These are phyloP conservation scores for Neonectria faginata DNA, from an alignment of 2,329 filamentous ascomycete genomes.

Conservation along the genomic window DNA sequence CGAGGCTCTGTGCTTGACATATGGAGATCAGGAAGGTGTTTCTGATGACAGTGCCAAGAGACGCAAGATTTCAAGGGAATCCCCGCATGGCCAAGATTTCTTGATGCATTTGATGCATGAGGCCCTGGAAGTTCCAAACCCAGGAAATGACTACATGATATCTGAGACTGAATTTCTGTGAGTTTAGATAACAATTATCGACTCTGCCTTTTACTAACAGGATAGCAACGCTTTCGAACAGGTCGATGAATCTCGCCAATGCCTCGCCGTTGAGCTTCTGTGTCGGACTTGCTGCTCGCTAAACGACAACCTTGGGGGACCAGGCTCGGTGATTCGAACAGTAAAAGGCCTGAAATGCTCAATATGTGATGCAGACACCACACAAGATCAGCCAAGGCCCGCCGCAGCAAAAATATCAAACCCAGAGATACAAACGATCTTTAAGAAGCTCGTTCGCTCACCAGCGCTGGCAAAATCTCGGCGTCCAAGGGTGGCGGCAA, in stretches of 20 bases:
- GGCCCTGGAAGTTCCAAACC: conserved; percentile 44
- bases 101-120: conserved; percentile 44
- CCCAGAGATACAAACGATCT: conserved; percentile 56
- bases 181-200: conserved; percentile 44
- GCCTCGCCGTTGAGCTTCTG: conserved; percentile 65
- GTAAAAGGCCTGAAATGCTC: conserved; percentile 34
- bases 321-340: conserved; percentile 5
- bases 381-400: background rate
- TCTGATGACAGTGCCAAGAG: conserved; percentile 44
- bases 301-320: conserved; percentile 20
- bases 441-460: conserved; percentile 60
- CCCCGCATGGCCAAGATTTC: conserved; percentile 35
- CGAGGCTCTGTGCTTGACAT: conserved; percentile 45
- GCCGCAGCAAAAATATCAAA: conserved; percentile 39
- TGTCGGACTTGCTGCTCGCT: conserved; percentile 59
- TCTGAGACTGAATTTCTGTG: conserved; percentile 60
- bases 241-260: conserved; percentile 62
- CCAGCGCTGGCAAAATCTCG: conserved; percentile 64
- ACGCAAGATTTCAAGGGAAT: conserved; percentile 42
- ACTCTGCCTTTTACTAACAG: conserved; percentile 34
- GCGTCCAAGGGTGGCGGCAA: conserved; percentile 75
- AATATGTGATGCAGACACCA: conserved; percentile 41
- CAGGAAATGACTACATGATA: conserved; percentile 42
- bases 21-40: conserved; percentile 40
- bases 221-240: conserved; percentile 56